Percentiles rank a stretch among this genome's conserved stretches.
phyloP scores from a whole-genome alignment of 169 alveolate genomes.

The Miamiensis avidus region DNA sequence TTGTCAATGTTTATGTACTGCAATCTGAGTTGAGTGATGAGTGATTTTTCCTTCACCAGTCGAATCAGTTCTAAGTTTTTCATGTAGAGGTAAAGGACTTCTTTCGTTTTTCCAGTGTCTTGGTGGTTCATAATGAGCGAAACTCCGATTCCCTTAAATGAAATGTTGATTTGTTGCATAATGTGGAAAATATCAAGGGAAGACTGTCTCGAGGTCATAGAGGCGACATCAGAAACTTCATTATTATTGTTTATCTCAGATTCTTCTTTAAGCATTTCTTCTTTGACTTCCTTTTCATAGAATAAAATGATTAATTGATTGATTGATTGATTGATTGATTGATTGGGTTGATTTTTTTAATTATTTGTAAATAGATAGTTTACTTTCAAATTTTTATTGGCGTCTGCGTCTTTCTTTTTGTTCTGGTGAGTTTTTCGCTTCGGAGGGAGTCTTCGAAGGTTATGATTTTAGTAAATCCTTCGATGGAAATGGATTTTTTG shows the following conservation, averaged over 20 bases:
- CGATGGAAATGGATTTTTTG: slow-evolving; percentile 10
- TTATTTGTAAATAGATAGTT: background rate
- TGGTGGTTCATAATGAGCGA: slow-evolving; percentile 20
- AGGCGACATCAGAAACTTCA: background rate
- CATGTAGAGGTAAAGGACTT: slow-evolving; percentile 4
- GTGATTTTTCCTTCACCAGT: background rate
- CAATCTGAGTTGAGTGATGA: background rate
- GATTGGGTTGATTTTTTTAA: too few relatives aligned
- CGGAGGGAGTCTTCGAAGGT: slow-evolving; percentile 5
- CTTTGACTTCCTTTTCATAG: background rate
- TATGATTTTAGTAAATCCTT: slow-evolving; percentile 16
- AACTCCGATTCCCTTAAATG: slow-evolving; percentile 5
- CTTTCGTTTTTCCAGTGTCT: slow-evolving; percentile 15
- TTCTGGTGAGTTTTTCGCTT: slow-evolving; percentile 2
- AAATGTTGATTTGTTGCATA: slow-evolving; percentile 12
- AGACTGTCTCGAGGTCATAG: background rate
- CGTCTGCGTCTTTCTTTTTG: background rate
- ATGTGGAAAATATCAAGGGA: background rate
- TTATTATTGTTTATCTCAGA: background rate
- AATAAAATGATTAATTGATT: too few relatives aligned
- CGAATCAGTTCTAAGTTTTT: slow-evolving; percentile 9
- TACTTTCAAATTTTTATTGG: background rate
- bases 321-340: too few relatives aligned
- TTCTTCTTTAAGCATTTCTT: background rate
- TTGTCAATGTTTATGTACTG: slow-evolving; percentile 10